Conservation (phyloP, 2,329 filamentous ascomycete genomes). For the Grosmannia clavigera region DNA sequence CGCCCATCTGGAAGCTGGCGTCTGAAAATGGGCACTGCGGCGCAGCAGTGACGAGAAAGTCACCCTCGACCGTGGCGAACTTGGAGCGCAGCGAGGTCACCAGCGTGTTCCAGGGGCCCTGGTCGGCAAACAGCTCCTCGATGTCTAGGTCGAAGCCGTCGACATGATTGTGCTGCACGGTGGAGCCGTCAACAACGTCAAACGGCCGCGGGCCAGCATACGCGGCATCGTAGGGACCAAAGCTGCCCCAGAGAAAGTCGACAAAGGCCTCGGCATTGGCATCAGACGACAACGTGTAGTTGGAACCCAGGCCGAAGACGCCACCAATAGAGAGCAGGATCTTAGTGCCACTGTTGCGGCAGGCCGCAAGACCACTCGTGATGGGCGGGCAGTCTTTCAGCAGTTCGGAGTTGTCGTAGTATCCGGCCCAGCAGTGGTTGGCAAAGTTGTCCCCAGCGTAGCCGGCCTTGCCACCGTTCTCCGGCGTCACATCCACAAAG, state of each 20-base stretch:
- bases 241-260: slow-evolving; percentile 24
- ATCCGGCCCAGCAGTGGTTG: slow-evolving; percentile 21
- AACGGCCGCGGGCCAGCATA: slow-evolving; percentile 28
- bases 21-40: slow-evolving; percentile 29
- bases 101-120: slow-evolving; percentile 9
- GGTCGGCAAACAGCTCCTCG: slow-evolving; percentile 20
- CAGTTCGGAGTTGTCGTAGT: slow-evolving; percentile 21
- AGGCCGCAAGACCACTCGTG: slow-evolving; percentile 26
- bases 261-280: slow-evolving; percentile 22
- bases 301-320: slow-evolving; percentile 17
- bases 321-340: slow-evolving; percentile 54
- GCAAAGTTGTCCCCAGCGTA: slow-evolving; percentile 28
- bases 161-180: slow-evolving; percentile 24
- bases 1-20: slow-evolving; percentile 28
- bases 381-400: slow-evolving; percentile 21
- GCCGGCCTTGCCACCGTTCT: slow-evolving; percentile 19
- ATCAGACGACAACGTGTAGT: slow-evolving; percentile 22
- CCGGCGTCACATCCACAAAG: slow-evolving; percentile 27
- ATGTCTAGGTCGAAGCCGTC: slow-evolving; percentile 42
- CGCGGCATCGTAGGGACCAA: slow-evolving; percentile 21
- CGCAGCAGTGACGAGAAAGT: slow-evolving; percentile 32
- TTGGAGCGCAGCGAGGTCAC: slow-evolving; percentile 7
- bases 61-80: slow-evolving; percentile 10
- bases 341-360: slow-evolving; percentile 47
- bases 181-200: slow-evolving; percentile 16